These are phyloP conservation scores for Macrolepiota fuliginosa DNA, from an alignment of 768 basidiomycete genomes.

Conservation along the genomic window DNA sequence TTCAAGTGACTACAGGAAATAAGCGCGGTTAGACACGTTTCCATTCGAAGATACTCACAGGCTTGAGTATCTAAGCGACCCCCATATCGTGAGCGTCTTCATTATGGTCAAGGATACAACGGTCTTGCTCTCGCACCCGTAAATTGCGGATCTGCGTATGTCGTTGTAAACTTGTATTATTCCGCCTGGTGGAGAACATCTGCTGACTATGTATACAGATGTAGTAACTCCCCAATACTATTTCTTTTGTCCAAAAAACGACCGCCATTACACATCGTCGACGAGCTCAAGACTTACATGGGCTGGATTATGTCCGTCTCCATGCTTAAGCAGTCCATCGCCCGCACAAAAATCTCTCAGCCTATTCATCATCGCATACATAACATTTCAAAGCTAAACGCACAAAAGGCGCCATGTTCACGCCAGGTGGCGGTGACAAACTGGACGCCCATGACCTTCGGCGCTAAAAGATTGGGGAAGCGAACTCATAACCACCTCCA, in stretches of 20 bases:
- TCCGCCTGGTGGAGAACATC: no score
- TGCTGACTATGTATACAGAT: neutral
- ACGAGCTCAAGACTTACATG: neutral
- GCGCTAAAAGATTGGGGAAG: neutral
- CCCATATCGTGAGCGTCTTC: no score
- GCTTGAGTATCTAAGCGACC: no score
- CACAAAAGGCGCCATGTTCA: neutral
- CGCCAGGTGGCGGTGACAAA: neutral
- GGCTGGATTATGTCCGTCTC: slow-evolving; percentile 4
- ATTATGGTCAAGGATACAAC: no score
- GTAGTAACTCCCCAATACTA: neutral
- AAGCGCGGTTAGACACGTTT: no score
- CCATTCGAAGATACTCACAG: no score
- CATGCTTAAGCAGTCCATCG: neutral
- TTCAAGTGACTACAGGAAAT: no score
- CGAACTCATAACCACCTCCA: neutral
- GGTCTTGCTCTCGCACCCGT: no score
- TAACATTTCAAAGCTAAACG: neutral
- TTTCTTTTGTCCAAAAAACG: neutral
- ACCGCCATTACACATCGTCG: neutral
- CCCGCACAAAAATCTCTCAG: neutral
- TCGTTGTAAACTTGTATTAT: no score
- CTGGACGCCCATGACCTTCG: neutral
- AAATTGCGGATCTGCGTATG: no score
- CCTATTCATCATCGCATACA: neutral